Base-by-base conservation (phyloP, 2,329 filamentous ascomycete species). In the Ophiostoma fasciatum region DNA sequence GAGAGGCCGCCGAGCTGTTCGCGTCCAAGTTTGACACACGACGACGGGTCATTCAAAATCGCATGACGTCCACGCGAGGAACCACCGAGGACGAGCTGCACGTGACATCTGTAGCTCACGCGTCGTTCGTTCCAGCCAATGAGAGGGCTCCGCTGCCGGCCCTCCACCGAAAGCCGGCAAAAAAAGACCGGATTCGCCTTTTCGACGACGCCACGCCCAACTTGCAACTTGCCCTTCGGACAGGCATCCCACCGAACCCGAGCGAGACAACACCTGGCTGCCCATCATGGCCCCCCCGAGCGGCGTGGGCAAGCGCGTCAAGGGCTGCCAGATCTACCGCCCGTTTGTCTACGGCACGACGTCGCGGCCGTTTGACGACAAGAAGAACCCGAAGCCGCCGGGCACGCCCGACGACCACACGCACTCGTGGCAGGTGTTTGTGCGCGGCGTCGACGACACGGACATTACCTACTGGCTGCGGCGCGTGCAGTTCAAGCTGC, bases 401-500 rank as follows among this genome's bases (percentile, higher is more conserved):
- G 71, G 76, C 52, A 73, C 83, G 4, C 84, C 88, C 18, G 71
- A 82, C 42, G 87, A 93, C 57, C 90, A 98, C 64, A 96, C 88
- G 22, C 92, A 96, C 63, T 83, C 82, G 44, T 98, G 90, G 90
- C 78, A 81, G 51, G 83, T 96, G 44, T 96, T 92, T 56, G 83
- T 98, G 39, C 82, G 82, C 52, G 84, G 87, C 31, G 68, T 94
- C 36, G 84, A 93, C 49, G 82, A 83, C 55, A 82, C 83, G 41
- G 83, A 94, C 52, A 80, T 96, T 46, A 85, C 82, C 20, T 90
- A 93, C 58, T 98, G 90, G 85, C 69, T 96, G 46, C 83, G 88
- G 40, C 88, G 93, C 50, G 88, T 98, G 1, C 87, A 94, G 56
- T 98, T 98, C 63, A 96, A 96, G 58, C 74, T 98, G 13, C 88